These are phyloP conservation scores for Scalesia atractyloides DNA, from an alignment of 129 eudicot species.

Conservation along the genomic window DNA sequence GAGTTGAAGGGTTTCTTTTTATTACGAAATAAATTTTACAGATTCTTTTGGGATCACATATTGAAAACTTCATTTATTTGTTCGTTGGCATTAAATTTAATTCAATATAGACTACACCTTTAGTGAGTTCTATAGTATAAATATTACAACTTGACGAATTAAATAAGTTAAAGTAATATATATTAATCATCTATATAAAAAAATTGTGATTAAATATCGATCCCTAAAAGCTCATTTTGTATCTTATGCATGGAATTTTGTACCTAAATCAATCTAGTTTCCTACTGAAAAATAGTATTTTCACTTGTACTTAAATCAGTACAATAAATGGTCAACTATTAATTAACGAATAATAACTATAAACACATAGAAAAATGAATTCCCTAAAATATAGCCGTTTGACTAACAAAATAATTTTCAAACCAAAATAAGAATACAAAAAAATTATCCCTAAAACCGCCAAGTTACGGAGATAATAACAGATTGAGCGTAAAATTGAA, in stretches of 20 bases:
- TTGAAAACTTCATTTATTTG: slow-evolving; percentile 3
- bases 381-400: slow-evolving; percentile 9
- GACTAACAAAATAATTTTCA: not conserved
- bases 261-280: slow-evolving; percentile 5
- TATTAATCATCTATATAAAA: too few relatives aligned
- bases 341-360: not conserved
- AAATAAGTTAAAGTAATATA: not conserved
- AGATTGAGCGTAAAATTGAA: slow-evolving; percentile 26
- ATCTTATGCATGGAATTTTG: slow-evolving; percentile 18
- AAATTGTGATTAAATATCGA: not conserved
- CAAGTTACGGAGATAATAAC: slow-evolving; percentile 16
- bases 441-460: slow-evolving; percentile 1
- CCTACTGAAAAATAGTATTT: not conserved
- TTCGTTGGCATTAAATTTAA: slow-evolving; percentile 9
- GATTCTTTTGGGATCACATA: not conserved
- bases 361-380: not conserved
- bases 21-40: not conserved
- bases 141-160: not conserved
- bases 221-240: not conserved
- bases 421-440: not conserved
- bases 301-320: slow-evolving; percentile 5
- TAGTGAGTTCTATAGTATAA: not conserved
- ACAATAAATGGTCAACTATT: slow-evolving; percentile 16
- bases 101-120: not conserved
- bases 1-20: too few relatives aligned